These are phyloP conservation scores for Kwoniella newhampshirensis DNA, from an alignment of 768 basidiomycete genomes.

Conservation along the genomic window DNA sequence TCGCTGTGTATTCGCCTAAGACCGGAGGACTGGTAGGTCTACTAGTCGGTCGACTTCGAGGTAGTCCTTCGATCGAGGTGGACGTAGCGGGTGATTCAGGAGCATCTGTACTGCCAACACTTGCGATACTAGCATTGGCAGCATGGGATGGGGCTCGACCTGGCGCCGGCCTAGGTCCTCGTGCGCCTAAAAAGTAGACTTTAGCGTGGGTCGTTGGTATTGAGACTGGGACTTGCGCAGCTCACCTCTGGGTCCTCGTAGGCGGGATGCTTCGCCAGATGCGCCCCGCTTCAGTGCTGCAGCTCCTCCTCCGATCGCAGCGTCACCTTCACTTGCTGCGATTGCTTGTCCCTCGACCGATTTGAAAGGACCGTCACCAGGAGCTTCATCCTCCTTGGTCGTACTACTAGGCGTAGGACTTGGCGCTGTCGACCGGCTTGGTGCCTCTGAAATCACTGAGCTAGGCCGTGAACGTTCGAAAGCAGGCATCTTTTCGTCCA, in stretches of 20 bases:
- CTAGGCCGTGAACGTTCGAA: not conserved
- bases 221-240: not conserved
- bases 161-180: constrained; percentile 42
- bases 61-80: constrained; percentile 3
- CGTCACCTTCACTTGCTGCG: constrained; percentile 11
- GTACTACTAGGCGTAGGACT: not conserved
- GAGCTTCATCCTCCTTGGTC: not conserved
- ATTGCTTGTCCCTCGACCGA: constrained; percentile 2
- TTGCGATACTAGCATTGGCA: constrained; percentile 7
- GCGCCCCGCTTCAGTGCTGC: constrained; percentile 31
- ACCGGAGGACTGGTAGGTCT: constrained; percentile 12
- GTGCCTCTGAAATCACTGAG: not conserved
- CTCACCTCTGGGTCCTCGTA: constrained; percentile 43
- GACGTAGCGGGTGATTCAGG: not conserved
- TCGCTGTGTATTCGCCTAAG: not conserved
- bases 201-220: not conserved
- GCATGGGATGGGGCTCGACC: constrained; percentile 25
- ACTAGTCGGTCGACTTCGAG: constrained; percentile 14
- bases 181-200: constrained; percentile 19
- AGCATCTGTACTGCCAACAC: constrained; percentile 5
- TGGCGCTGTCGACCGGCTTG: not conserved
- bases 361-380: not conserved
- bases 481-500: not conserved
- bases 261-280: constrained; percentile 33
- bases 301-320: constrained; percentile 15